Evolutionary conservation across 2,329 filamentous ascomycete genomes (phyloP), one percentile per base, ranked within the genome.

Genomic region (Exophiala spinifera): DNA sequence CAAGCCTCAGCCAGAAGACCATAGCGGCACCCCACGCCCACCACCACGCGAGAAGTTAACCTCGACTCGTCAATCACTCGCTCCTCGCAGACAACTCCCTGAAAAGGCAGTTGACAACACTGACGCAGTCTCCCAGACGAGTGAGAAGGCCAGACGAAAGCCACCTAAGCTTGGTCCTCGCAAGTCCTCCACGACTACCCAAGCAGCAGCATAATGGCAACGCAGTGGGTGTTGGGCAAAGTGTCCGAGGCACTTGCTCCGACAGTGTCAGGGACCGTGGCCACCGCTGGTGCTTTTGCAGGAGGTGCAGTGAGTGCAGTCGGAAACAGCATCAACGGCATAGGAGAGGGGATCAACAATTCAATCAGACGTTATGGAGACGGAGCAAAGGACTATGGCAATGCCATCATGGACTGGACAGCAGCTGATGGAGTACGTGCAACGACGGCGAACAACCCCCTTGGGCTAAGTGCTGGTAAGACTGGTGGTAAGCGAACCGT

Each of bases 371-470:
- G 50, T 20, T 64, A 64, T 51, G 62, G 62, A 20, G 61, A 64
- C 46, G 62, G 60, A 34, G 51, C 58, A 13, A 65, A 63, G 51
- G 65, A 67, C 53, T 63, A 60, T 59, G 64, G 65, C 17, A 67
- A 67, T 56, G 61, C 57, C 44, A 54, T 67, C 49, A 64, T 65
- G 52, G 66, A 68, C 52, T 66, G 62, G 51, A 66, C 64, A 1
- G 53, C 51, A 17, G 65, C 65, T 8, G 44, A 36, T 4, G 64
- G 59, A 4, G 19, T 50, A 13, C 47, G 66, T 25, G 59, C 55
- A 11, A 53, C 53, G 15, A 67, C 64, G 2, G 64, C 63, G 1
- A 46, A 34, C 23, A 68, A 68, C 28, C 66, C 66, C 13, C 42
- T 68, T 1, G 66, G 66, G 4, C 49, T 68, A 21, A 57, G 54